Conservation (phyloP, 257 asterid species). For the Primulina eburnea region DNA sequence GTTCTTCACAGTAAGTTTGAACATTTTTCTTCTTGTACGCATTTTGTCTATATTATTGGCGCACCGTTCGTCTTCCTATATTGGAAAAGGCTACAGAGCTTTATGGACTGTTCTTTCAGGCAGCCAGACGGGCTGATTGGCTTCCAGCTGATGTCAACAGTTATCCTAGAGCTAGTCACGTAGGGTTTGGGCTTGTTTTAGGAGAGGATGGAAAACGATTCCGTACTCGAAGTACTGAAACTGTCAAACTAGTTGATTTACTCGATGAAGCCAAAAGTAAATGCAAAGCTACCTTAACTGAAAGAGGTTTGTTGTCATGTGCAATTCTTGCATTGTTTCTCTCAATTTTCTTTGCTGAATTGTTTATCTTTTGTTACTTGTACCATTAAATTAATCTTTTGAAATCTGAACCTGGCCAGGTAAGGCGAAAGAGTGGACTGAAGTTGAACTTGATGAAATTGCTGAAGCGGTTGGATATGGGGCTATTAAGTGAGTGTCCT, state of each 20-base stretch:
- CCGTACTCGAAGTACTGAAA: slow-evolving; percentile 88
- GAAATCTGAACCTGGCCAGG: slow-evolving; percentile 46
- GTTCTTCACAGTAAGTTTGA: slow-evolving; percentile 74
- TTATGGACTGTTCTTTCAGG: slow-evolving; percentile 47
- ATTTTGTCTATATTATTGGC: slow-evolving; percentile 6
- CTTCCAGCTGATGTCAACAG: slow-evolving; percentile 65
- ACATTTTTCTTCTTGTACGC: background rate
- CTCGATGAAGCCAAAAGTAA: slow-evolving; percentile 87
- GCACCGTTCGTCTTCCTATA: background rate
- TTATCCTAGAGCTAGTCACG: slow-evolving; percentile 83
- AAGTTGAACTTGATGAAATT: slow-evolving; percentile 82
- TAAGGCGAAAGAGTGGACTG: slow-evolving; percentile 70
- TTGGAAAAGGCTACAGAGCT: slow-evolving; percentile 17
- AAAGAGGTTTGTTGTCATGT: slow-evolving; percentile 57
- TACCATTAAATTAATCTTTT: slow-evolving; percentile 1
- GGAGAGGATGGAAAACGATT: slow-evolving; percentile 94
- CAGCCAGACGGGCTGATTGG: slow-evolving; percentile 90
- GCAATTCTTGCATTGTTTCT: slow-evolving; percentile 9
- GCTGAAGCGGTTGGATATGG: slow-evolving; percentile 99
- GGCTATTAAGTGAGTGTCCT: slow-evolving; percentile 73
- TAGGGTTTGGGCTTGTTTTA: slow-evolving; percentile 87
- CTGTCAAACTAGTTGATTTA: slow-evolving; percentile 80
- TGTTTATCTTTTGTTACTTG: background rate
- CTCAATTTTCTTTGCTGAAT: slow-evolving; percentile 4
- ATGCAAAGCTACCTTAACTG: slow-evolving; percentile 65